These are phyloP conservation scores for Yarrowia yakushimensis DNA, from an alignment of 805 yeast genomes.

Conservation along the genomic window DNA sequence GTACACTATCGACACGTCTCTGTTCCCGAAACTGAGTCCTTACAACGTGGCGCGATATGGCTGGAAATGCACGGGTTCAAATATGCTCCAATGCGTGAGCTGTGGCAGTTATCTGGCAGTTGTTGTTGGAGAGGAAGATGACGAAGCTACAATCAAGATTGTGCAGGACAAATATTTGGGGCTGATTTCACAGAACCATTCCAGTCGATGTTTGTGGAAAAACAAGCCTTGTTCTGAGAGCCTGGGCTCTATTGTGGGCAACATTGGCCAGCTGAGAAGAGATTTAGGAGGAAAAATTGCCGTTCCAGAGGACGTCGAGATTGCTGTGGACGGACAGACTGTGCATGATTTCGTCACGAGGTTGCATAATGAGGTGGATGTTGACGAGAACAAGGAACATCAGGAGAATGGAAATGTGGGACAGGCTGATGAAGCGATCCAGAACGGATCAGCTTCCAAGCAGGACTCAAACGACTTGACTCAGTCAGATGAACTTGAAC, in stretches of 20 bases:
- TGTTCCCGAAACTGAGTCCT: background rate
- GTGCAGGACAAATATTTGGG: background rate
- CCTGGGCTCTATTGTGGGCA: background rate
- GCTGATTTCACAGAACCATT: background rate
- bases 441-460: background rate
- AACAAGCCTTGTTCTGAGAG: background rate
- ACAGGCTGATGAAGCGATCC: too few species aligned
- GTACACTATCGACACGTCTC: background rate
- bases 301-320: background rate
- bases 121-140: background rate
- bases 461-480: background rate
- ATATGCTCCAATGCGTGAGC: constrained; percentile 16
- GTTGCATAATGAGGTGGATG: background rate
- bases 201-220: background rate
- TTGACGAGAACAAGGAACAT: background rate
- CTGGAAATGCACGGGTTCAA: background rate
- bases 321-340: background rate
- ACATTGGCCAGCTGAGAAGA: background rate
- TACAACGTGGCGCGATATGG: constrained; percentile 3
- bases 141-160: background rate
- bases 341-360: background rate
- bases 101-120: background rate
- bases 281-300: background rate
- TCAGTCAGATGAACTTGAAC: background rate
- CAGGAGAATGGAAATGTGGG: background rate